Conservation (phyloP, 768 basidiomycete genomes). For the Cytidiella melzeri region DNA sequence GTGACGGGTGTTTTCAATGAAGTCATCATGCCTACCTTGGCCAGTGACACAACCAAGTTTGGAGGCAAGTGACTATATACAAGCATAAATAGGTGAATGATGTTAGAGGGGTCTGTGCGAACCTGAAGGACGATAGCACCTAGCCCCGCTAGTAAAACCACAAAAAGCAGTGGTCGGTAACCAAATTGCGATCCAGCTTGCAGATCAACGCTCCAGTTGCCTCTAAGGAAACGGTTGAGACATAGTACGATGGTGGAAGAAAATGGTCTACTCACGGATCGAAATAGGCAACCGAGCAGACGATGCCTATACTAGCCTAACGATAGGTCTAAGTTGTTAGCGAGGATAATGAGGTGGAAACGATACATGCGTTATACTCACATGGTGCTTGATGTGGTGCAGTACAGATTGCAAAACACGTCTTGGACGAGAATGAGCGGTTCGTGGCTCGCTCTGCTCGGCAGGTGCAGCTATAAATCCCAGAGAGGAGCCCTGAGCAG, state of each 20-base stretch:
- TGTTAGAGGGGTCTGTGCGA: conserved; percentile 9
- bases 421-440: not conserved
- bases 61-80: not conserved
- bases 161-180: conserved; percentile 71
- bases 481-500: not conserved
- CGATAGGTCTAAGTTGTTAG: not conserved
- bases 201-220: conserved; percentile 88
- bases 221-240: conserved; percentile 44
- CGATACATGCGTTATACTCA: not conserved
- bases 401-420: not conserved
- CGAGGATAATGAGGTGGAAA: not conserved
- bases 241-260: not conserved
- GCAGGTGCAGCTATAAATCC: conserved; percentile 3
- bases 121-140: conserved; percentile 82
- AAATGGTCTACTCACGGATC: conserved; percentile 58
- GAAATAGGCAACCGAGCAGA: conserved; percentile 85
- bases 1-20: not conserved
- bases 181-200: conserved; percentile 86
- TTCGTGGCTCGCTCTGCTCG: not conserved
- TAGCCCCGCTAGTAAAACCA: conserved; percentile 76
- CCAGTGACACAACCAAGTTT: not conserved
- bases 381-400: conserved; percentile 18
- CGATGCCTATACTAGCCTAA: conserved; percentile 76
- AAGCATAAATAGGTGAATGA: not conserved
- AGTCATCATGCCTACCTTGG: not conserved